A percentile compares a stretch with the other conserved stretches of the same genome.
Evolutionary conservation across 305 asterid species (phyloP).

Genomic region (Lippia alba): DNA sequence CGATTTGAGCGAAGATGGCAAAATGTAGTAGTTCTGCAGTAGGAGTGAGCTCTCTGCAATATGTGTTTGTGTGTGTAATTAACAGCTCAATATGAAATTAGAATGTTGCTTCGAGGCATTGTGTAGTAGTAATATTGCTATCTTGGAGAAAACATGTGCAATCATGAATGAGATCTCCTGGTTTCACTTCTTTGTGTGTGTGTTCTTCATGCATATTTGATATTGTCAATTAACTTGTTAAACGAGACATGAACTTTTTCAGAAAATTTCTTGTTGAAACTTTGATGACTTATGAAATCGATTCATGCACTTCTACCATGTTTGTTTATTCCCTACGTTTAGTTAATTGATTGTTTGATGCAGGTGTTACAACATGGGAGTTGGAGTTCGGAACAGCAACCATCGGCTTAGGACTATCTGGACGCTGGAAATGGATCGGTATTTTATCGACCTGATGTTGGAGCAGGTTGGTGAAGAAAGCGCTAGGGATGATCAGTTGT

Average conservation of each 20-base stretch:
- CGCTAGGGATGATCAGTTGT: slow-evolving; percentile 39
- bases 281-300: too few species aligned
- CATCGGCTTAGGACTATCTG: slow-evolving; percentile 45
- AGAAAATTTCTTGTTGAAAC: too few species aligned
- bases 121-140: background rate
- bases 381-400: slow-evolving; percentile 28
- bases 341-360: slow-evolving; percentile 1
- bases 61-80: background rate
- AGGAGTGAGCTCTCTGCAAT: background rate
- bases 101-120: slow-evolving; percentile 11
- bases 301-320: background rate
- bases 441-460: slow-evolving; percentile 45
- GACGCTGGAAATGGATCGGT: slow-evolving; percentile 51
- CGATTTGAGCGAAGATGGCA: background rate
- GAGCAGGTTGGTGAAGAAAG: slow-evolving; percentile 42
- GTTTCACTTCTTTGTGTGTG: too few species aligned
- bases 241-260: too few species aligned
- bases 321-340: background rate
- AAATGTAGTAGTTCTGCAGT: background rate
- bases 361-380: slow-evolving; percentile 35
- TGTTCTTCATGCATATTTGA: too few species aligned
- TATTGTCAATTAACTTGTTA: too few species aligned
- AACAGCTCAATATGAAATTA: background rate
- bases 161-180: background rate
- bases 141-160: slow-evolving; percentile 10